Conservation (phyloP, 768 basidiomycete species). For the Mycena sanguinolenta region DNA sequence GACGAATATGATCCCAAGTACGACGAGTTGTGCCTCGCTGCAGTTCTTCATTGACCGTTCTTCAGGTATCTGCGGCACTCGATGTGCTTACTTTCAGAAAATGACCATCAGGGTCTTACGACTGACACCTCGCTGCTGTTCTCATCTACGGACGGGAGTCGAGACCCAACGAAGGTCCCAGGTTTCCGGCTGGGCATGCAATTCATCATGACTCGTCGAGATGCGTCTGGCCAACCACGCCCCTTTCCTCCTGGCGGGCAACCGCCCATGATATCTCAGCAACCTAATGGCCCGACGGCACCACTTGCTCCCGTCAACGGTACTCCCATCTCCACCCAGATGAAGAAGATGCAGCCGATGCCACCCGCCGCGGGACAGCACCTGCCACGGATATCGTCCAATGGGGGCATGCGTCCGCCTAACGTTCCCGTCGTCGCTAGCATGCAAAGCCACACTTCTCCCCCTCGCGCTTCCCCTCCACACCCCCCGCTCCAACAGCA, state of each 20-base stretch:
- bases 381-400: conserved; percentile 73
- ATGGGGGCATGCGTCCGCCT: conserved; percentile 67
- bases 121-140: conserved; percentile 35
- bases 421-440: conserved; percentile 51
- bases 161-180: conserved; percentile 53
- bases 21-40: conserved; percentile 14
- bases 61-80: conserved; percentile 67
- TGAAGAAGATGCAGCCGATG: conserved; percentile 71
- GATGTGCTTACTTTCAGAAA: conserved; percentile 71
- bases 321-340: conserved; percentile 69
- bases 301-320: conserved; percentile 49
- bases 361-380: conserved; percentile 63
- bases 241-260: conserved; percentile 24
- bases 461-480: conserved; percentile 54
- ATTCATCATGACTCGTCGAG: conserved; percentile 30
- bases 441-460: conserved; percentile 44
- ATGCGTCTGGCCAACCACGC: conserved; percentile 21
- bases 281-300: conserved; percentile 5
- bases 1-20: conserved; percentile 79
- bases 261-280: conserved; percentile 32
- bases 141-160: conserved; percentile 62
- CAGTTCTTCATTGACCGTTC: background rate
- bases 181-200: conserved; percentile 54
- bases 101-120: conserved; percentile 35
- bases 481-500: conserved; percentile 52